phyloP scores from a whole-genome alignment of 75 land plant genomes.

The Picea glauca region DNA sequence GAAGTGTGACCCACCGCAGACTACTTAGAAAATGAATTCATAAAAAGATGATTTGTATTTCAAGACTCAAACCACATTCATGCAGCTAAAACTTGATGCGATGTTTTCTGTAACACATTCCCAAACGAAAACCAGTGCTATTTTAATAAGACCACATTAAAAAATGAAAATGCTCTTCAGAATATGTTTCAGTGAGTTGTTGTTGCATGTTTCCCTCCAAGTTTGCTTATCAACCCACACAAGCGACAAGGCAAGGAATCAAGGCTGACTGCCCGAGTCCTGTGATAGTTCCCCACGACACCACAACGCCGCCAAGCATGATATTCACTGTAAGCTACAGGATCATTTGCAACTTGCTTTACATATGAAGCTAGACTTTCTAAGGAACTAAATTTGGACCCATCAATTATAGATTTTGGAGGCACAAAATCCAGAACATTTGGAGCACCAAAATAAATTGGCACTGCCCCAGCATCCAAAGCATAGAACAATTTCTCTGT shows the following conservation, averaged over 20 bases:
- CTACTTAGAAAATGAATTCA: background rate
- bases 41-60: background rate
- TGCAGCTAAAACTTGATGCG: background rate
- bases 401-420: slow-evolving; percentile 92
- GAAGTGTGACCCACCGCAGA: background rate
- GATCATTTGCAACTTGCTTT: slow-evolving; percentile 67
- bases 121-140: background rate
- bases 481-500: slow-evolving; percentile 98
- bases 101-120: background rate
- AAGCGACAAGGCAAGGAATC: slow-evolving; percentile 93
- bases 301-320: slow-evolving; percentile 99
- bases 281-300: slow-evolving; percentile 71
- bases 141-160: background rate
- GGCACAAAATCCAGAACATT: slow-evolving; percentile 93
- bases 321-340: slow-evolving; percentile 87
- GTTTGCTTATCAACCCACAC: slow-evolving; percentile 73
- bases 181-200: background rate
- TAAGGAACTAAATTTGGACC: slow-evolving; percentile 56
- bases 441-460: slow-evolving; percentile 97
- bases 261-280: slow-evolving; percentile 71
- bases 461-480: slow-evolving; percentile 85
- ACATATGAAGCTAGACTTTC: slow-evolving; percentile 79
- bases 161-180: background rate
- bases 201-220: slow-evolving; percentile 67
- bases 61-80: background rate